Evolutionary conservation across 2,329 filamentous ascomycete species (phyloP), one percentile per base, ranked within the genome.

Genomic region (Colletotrichum shisoi): DNA sequence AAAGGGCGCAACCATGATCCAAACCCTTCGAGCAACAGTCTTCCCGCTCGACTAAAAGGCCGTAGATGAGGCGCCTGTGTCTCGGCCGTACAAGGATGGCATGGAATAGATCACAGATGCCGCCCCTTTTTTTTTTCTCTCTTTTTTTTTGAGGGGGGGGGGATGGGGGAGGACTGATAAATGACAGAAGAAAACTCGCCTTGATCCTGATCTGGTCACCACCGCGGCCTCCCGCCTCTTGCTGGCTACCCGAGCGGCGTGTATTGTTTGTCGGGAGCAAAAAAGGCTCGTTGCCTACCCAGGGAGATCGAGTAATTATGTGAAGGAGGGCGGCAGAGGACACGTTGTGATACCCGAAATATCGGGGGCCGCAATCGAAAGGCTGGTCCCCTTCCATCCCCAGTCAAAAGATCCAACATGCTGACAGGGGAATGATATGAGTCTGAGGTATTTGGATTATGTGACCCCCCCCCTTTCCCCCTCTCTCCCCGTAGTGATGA

Each of bases 21-120:
- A 31, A 31, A 31, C 27, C 27, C 27, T 31, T 31, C 27, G 27
- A 12, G 4, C 24, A 17, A 37, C 44, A 34, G 37, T 15, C 21
- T 39, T 42, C 21, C 42, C 56, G n/a, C 42, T 17, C 9, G n/a
- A 31, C 27, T 31, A 59, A 67, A 64, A 64, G 64, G 64, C 64
- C 64, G 64, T 67, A 67, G 27, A 12, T n/a, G 52, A 51, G 59
- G 31, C 19, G 24, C 54, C 37, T 37, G 49, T 49, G 61, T 67
- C 56, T 67, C 61, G 61, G 64, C 48, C 64, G 53, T 61, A 49
- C 27, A 37, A 19, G 19, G 34, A 54, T 64, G 54, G 27, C 64
- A 49, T n/a, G 21, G 19, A 37, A 21, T 31, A 19, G 12, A 24
- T 54, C n/a, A 62, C 49, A 54, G 39, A 49, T 58, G 31, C 46